phyloP scores from a whole-genome alignment of 768 basidiomycete genomes.

The Phylloporus arenicola region DNA sequence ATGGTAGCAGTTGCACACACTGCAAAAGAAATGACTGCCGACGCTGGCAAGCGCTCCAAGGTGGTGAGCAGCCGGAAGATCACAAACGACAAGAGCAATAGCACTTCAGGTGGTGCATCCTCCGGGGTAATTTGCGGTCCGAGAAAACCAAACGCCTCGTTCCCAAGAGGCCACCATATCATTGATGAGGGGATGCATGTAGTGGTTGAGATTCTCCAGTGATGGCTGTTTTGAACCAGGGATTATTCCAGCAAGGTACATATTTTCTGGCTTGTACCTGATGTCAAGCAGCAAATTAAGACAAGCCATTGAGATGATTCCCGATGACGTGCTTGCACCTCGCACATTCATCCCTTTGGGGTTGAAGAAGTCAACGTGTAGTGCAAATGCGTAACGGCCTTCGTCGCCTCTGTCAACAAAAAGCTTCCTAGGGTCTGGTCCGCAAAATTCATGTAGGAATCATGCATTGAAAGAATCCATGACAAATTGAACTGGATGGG shows the following conservation, averaged over 20 bases:
- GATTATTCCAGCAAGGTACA: slow-evolving; percentile 35
- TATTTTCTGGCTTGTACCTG: slow-evolving; percentile 33
- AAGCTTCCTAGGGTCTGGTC: slow-evolving; percentile 8
- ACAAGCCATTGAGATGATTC: slow-evolving; percentile 14
- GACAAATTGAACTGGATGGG: neutral
- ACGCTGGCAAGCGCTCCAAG: slow-evolving; percentile 13
- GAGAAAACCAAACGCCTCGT: slow-evolving; percentile 22
- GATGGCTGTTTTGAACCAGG: slow-evolving; percentile 35
- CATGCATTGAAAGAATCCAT: slow-evolving; percentile 13
- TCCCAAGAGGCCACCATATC: slow-evolving; percentile 30
- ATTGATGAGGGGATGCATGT: slow-evolving; percentile 31
- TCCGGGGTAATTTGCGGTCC: slow-evolving; percentile 9
- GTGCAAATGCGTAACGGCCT: slow-evolving; percentile 28
- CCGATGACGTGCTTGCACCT: slow-evolving; percentile 23
- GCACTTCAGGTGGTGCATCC: slow-evolving; percentile 23
- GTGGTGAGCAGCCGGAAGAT: slow-evolving; percentile 33
- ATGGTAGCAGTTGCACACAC: slow-evolving; percentile 26
- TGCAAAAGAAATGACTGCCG: slow-evolving; percentile 26
- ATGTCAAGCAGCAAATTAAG: slow-evolving; percentile 33
- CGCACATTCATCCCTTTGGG: slow-evolving; percentile 22
- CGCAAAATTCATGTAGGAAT: slow-evolving; percentile 26
- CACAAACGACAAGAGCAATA: slow-evolving; percentile 29
- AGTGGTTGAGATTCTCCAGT: slow-evolving; percentile 30
- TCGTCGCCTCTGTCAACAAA: slow-evolving; percentile 16
- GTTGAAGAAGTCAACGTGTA: slow-evolving; percentile 35